Evolutionary conservation across 75 land plant species (phyloP).

Genomic region (Ceratopteris richardii): DNA sequence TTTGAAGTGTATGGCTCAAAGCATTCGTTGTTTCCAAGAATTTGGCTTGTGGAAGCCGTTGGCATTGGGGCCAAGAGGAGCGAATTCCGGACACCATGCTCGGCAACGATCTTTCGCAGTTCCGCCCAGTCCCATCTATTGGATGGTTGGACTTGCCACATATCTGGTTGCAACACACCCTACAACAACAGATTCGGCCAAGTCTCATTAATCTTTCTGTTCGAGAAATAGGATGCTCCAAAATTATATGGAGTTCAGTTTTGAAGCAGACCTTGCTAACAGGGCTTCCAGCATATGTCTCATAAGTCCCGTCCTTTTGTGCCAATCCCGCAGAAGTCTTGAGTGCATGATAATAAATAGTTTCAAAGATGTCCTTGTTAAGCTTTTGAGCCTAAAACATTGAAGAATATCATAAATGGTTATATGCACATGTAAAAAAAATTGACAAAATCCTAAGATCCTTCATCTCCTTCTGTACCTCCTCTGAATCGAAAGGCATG

Average conservation of each 20-base stretch:
- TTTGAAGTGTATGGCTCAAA: slow-evolving; percentile 98
- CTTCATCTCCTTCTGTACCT: too few species aligned
- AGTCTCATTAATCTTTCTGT: too few species aligned
- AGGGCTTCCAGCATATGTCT: slow-evolving; percentile 83
- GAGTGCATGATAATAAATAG: slow-evolving; percentile 93
- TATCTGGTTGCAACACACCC: slow-evolving; percentile 93
- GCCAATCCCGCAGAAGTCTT: slow-evolving; percentile 76
- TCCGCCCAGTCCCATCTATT: slow-evolving; percentile 78
- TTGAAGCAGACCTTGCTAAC: slow-evolving; percentile 66
- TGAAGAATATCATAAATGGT: too few species aligned
- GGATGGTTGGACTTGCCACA: slow-evolving; percentile 88
- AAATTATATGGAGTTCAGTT: neutral
- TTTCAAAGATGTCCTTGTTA: slow-evolving; percentile 94
- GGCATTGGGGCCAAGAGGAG: slow-evolving; percentile 97
- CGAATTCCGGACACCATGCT: slow-evolving; percentile 77
- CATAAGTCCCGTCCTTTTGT: slow-evolving; percentile 73
- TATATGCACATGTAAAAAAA: too few species aligned
- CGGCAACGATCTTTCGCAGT: slow-evolving; percentile 45
- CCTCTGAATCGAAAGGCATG: slow-evolving; percentile 93
- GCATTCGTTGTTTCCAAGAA: slow-evolving; percentile 97
- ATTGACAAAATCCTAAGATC: too few species aligned
- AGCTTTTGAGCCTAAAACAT: slow-evolving; percentile 70
- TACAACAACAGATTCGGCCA: too few species aligned
- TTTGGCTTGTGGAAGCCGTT: slow-evolving; percentile 83
- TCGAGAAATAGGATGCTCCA: too few species aligned